Conservation (phyloP, 2,329 filamentous ascomycete genomes). For the Hymenoscyphus salicellus region DNA sequence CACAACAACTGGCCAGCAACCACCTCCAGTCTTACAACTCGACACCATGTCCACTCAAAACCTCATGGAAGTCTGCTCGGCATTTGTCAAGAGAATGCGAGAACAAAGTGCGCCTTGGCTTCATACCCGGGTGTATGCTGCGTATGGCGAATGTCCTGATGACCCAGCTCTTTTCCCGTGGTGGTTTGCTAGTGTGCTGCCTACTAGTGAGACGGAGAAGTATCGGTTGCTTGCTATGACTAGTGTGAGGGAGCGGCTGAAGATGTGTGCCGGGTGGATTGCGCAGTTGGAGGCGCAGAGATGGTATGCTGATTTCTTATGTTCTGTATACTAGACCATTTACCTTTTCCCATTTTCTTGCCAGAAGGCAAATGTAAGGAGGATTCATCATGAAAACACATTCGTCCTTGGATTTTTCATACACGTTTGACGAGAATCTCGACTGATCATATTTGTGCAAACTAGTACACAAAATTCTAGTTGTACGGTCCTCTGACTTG, state of each 20-base stretch:
- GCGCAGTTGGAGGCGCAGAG: constrained; percentile 43
- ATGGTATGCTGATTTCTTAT: constrained; percentile 23
- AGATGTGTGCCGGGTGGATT: constrained; percentile 80
- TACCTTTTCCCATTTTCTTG: background rate
- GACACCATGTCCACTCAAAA: constrained; percentile 60
- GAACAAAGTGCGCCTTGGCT: constrained; percentile 71
- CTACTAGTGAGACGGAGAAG: constrained; percentile 74
- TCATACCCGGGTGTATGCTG: constrained; percentile 64
- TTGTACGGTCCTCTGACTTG: constrained; percentile 32
- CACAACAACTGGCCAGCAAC: background rate
- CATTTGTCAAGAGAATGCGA: constrained; percentile 69
- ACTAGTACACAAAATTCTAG: constrained; percentile 23
- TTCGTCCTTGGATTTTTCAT: too few relatives aligned
- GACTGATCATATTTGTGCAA: background rate
- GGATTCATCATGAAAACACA: too few relatives aligned
- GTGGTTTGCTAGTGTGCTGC: constrained; percentile 84
- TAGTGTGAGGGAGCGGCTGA: constrained; percentile 76
- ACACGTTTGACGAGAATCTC: background rate
- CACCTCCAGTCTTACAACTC: constrained; percentile 13
- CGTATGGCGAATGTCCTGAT: constrained; percentile 71
- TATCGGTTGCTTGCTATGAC: constrained; percentile 70
- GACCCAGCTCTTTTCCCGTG: constrained; percentile 80
- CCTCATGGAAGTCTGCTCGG: constrained; percentile 61
- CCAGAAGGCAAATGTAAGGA: background rate
- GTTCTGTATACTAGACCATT: background rate